Base-by-base conservation (phyloP, 2,329 filamentous ascomycete genomes). In the Pseudogymnoascus sp. region DNA sequence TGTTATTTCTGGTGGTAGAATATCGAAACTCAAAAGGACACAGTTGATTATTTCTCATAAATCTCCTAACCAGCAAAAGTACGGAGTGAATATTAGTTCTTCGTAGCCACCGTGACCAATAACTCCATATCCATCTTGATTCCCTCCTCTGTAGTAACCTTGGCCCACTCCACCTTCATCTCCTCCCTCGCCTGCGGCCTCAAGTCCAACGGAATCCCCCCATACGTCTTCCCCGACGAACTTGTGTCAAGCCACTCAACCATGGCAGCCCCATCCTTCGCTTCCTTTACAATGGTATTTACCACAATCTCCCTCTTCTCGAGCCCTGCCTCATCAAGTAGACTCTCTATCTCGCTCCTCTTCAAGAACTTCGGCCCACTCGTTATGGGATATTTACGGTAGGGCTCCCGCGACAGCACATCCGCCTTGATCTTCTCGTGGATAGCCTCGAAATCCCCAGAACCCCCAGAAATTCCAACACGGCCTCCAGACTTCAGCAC, bases 201-300 rank as follows among this genome's bases (percentile, higher is more conserved):
- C 58, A 72, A 35, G n/a, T 72, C 67, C 2, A 67, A 47, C 9
- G 71, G 71, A 39, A 72, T 68, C 4, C 68, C 67, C 2, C 71
- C 71, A 47, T 71, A 72, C 13, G 69, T 72, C 63, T 71, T 70
- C 26, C 71, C 71, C 3, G 70, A 72, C 21, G 70, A 71, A 60
- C 71, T 72, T 4, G 68, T 70, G 60, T 70, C 70, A 47, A 72
- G 21, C 71, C 71, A 72, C 3, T 71, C 66, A 36, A 72, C 63
- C 71, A 72, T 72, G 13, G 60, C 68, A 5, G 67, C 67, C 3
- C 47, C 47, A 35, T 54, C 47, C 9, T 54, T 54, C 8, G 47
- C 47, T 29, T 54, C 58, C 64, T 71, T 71, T 60, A 69, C 60
- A 17, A 71, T 68, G 11, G 41, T 67, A 47, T 68, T 71, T 37